Conservation (phyloP, 495 filamentous ascomycete species). For the Aspergillus biplanus region DNA sequence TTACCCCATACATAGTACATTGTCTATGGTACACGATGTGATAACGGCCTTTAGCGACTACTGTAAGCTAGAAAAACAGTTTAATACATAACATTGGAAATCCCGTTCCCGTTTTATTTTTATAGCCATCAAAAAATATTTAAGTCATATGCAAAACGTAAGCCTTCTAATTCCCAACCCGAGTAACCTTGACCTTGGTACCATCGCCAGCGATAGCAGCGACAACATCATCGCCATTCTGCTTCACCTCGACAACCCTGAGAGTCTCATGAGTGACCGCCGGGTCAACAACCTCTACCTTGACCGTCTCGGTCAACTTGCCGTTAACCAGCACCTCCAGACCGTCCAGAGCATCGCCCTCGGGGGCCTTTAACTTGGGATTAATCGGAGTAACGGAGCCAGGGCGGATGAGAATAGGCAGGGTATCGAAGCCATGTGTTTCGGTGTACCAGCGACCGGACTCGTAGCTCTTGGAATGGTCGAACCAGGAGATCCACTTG, state of each 20-base stretch:
- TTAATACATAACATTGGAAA: background rate
- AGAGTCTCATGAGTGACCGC: conserved; percentile 36
- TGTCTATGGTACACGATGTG: conserved; percentile 16
- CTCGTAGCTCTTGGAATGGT: conserved; percentile 45
- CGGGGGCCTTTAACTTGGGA: conserved; percentile 35
- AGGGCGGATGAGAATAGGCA: conserved; percentile 45
- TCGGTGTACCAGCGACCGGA: conserved; percentile 47
- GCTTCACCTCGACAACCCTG: conserved; percentile 26
- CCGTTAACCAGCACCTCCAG: conserved; percentile 47
- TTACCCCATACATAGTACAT: conserved; percentile 17
- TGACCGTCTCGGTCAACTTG: conserved; percentile 23
- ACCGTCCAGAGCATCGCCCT: conserved; percentile 41
- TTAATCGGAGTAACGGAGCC: conserved; percentile 43
- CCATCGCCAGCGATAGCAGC: conserved; percentile 18
- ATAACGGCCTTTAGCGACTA: conserved; percentile 14
- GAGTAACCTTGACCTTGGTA: conserved; percentile 22
- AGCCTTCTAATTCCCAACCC: conserved; percentile 9
- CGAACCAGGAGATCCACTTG: conserved; percentile 56
- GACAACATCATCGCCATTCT: conserved; percentile 14
- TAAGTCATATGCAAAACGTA: background rate
- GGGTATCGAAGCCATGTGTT: conserved; percentile 45
- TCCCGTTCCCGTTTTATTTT: background rate
- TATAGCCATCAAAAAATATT: background rate
- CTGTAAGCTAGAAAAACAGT: conserved; percentile 10
- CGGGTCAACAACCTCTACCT: conserved; percentile 43